A percentile compares a stretch with the other conserved stretches of the same genome.
Conservation (phyloP, 2,329 filamentous ascomycete genomes). For the Ceratocystiopsis sp. region DNA sequence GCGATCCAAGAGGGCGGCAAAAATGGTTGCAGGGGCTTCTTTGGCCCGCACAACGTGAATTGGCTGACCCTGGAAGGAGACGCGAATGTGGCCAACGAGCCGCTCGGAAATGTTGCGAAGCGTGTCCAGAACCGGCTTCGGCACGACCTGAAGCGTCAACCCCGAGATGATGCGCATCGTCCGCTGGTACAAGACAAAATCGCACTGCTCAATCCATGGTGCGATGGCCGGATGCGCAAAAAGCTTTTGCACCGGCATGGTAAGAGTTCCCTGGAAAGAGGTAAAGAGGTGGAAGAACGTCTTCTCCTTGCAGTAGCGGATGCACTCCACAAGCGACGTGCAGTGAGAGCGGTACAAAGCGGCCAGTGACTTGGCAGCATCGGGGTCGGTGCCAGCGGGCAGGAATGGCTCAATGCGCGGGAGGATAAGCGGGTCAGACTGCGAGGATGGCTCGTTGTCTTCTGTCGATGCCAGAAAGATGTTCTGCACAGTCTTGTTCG, state of each 20-base stretch:
- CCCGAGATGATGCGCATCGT: slow-evolving; percentile 86
- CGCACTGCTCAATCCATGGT: slow-evolving; percentile 88
- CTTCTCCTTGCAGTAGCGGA: slow-evolving; percentile 92
- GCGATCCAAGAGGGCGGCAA: slow-evolving; percentile 71
- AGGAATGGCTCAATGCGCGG: slow-evolving; percentile 75
- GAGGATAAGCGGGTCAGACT: slow-evolving; percentile 58
- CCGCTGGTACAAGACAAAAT: slow-evolving; percentile 89
- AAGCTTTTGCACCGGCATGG: slow-evolving; percentile 88
- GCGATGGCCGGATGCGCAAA: slow-evolving; percentile 68
- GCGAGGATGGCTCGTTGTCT: slow-evolving; percentile 33
- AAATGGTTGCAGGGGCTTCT: slow-evolving; percentile 73
- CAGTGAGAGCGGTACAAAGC: slow-evolving; percentile 89
- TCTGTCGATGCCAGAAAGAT: slow-evolving; percentile 44
- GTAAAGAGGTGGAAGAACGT: slow-evolving; percentile 91
- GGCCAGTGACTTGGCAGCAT: slow-evolving; percentile 69
- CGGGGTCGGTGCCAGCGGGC: slow-evolving; percentile 64
- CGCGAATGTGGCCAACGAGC: slow-evolving; percentile 65
- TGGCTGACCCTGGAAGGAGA: slow-evolving; percentile 73
- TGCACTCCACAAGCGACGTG: slow-evolving; percentile 86
- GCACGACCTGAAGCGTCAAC: slow-evolving; percentile 82
- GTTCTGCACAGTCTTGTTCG: slow-evolving; percentile 38
- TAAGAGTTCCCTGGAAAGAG: slow-evolving; percentile 89
- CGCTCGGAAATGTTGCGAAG: slow-evolving; percentile 72
- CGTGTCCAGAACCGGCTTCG: slow-evolving; percentile 71
- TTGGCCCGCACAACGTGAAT: slow-evolving; percentile 75